Conservation (phyloP, 768 basidiomycete species). For the Tubosaeta sp. region DNA sequence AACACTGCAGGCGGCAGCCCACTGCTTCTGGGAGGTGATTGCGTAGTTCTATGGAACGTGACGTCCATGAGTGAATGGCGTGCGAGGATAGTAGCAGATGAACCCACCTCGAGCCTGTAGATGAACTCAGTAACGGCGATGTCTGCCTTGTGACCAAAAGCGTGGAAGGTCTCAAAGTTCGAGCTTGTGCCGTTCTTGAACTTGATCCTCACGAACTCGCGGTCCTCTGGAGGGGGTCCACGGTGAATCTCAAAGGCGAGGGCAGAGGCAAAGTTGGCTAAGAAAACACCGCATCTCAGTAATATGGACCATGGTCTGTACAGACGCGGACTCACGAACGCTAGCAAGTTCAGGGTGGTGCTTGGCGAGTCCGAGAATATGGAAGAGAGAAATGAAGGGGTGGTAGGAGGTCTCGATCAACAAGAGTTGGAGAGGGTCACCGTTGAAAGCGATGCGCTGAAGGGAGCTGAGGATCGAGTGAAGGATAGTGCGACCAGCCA, state of each 20-base stretch:
- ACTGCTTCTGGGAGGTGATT: conserved; percentile 41
- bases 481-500: conserved; percentile 78
- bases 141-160: conserved; percentile 70
- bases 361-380: conserved; percentile 60
- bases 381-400: conserved; percentile 86
- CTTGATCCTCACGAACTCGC: conserved; percentile 79
- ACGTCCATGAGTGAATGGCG: conserved; percentile 1
- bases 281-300: conserved; percentile 9
- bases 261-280: conserved; percentile 72
- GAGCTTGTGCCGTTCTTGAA: conserved; percentile 77
- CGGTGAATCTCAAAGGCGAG: conserved; percentile 76
- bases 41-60: conserved; percentile 36
- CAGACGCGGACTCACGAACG: conserved; percentile 51
- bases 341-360: conserved; percentile 55
- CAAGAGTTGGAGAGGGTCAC: conserved; percentile 75
- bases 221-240: conserved; percentile 67
- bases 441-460: conserved; percentile 73
- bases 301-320: neutral
- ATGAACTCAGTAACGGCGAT: conserved; percentile 84
- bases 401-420: conserved; percentile 83
- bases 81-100: neutral
- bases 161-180: conserved; percentile 63
- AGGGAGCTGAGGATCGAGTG: conserved; percentile 68
- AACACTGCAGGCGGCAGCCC: conserved; percentile 39
- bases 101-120: conserved; percentile 67